A percentile compares a stretch with the other conserved stretches of the same genome.
phyloP scores from a whole-genome alignment of 345 rosid species.

The Acer yangbiense region DNA sequence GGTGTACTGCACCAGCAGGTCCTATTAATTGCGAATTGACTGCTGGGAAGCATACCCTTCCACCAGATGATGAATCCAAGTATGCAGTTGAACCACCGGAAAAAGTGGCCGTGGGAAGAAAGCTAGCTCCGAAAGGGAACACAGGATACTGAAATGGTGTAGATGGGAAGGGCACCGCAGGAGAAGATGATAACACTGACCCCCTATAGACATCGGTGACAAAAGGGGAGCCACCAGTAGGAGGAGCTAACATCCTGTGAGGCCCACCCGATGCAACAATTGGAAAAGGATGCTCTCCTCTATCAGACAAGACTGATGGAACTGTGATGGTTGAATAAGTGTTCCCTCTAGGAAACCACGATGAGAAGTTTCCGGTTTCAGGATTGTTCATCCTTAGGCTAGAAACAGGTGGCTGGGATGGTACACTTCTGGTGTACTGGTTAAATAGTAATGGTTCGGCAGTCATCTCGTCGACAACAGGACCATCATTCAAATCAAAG shows the following conservation, averaged over 20 bases:
- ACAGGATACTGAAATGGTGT: conserved; percentile 68
- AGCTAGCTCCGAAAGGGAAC: conserved; percentile 62
- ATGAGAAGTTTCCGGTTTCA: conserved; percentile 55
- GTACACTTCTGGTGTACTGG: conserved; percentile 44
- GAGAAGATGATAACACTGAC: conserved; percentile 74
- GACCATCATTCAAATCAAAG: conserved; percentile 88
- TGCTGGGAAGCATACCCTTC: conserved; percentile 59
- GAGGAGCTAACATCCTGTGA: conserved; percentile 63
- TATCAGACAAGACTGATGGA: conserved; percentile 59
- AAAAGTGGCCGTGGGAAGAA: conserved; percentile 50
- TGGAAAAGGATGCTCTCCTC: conserved; percentile 67
- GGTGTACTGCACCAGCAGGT: conserved; percentile 42
- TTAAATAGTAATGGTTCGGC: conserved; percentile 47
- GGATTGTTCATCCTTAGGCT: conserved; percentile 47
- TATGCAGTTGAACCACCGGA: conserved; percentile 65
- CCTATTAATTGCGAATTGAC: conserved; percentile 64
- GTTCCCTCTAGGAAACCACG: conserved; percentile 67
- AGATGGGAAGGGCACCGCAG: conserved; percentile 69
- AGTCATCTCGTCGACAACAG: conserved; percentile 50
- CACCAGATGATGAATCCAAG: conserved; percentile 65
- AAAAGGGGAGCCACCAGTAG: conserved; percentile 52
- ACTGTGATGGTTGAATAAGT: conserved; percentile 51
- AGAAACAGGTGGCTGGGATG: conserved; percentile 52
- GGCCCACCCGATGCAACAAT: conserved; percentile 54
- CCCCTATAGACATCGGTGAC: conserved; percentile 60